Base-by-base conservation (phyloP, 192 early-diverging fungal species). In the Glomus cerebriforme region DNA sequence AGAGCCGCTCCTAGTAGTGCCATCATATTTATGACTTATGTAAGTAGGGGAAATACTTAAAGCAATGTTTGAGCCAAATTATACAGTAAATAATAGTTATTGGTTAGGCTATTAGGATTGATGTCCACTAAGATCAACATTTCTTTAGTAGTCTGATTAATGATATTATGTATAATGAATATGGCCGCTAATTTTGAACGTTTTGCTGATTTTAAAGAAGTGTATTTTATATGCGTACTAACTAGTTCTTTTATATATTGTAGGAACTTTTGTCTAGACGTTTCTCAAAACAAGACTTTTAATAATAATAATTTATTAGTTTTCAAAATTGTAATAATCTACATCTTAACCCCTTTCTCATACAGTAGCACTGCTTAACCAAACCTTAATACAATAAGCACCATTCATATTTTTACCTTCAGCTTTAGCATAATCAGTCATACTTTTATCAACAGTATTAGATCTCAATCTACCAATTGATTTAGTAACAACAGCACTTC, bases 1-100 rank as follows among this genome's bases (percentile, higher is more conserved):
- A 88, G 96, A 39, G 93, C 92, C 37, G 96, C 95, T 64, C 98
- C 98, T 3, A 92, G 96, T n/a, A 96, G 92, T 80, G 98, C 94
- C 12, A 92, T 95, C 64, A 98, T 99, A 79, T 99, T 99, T 83
- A 89, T 95, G 85, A 97, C 96, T 1, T 99, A 97, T 88, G 97
- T 92, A 86, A 90, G 91, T 83, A 19, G n/a, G n/a, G n/a, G n/a
- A n/a, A n/a, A n/a, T n/a, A n/a, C n/a, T n/a, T n/a, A n/a, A n/a
- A n/a, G n/a, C n/a, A n/a, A n/a, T n/a, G n/a, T n/a, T n/a, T n/a
- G n/a, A n/a, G n/a, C n/a, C n/a, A n/a, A n/a, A n/a, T n/a, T n/a
- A n/a, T n/a, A n/a, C n/a, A n/a, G n/a, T n/a, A n/a, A n/a, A n/a
- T n/a, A n/a, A n/a, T n/a, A n/a, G n/a, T n/a, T n/a, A n/a, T n/a